Conservation (phyloP, 192 early-diverging fungal species). For the Coemansia sp. region DNA sequence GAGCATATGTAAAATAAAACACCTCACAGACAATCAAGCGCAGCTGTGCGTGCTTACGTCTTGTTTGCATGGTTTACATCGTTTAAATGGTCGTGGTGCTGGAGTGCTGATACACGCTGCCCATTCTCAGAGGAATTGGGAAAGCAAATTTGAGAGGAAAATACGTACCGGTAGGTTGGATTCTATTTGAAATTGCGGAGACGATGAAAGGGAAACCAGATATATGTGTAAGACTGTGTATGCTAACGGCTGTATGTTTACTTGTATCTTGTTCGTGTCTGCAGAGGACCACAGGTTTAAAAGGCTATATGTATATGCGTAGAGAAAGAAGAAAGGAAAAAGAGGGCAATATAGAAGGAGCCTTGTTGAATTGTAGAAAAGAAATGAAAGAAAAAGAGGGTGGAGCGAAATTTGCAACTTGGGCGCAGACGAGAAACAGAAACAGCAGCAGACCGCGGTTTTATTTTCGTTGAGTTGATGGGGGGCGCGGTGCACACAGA, state of each 20-base stretch:
- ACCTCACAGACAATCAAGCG: too few species aligned
- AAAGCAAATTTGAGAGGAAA: not conserved
- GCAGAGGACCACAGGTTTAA: not conserved
- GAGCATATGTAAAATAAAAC: too few species aligned
- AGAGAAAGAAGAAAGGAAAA: not conserved
- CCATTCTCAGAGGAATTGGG: not conserved
- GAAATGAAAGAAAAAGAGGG: too few species aligned
- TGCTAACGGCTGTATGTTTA: conserved; percentile 1
- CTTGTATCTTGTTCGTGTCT: not conserved
- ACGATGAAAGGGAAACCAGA: not conserved
- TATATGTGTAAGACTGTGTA: not conserved
- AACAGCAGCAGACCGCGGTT: too few species aligned
- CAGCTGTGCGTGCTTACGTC: too few species aligned
- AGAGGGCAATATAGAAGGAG: not conserved
- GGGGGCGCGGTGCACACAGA: too few species aligned
- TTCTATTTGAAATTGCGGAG: conserved; percentile 9
- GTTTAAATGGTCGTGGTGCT: not conserved
- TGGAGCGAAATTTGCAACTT: too few species aligned
- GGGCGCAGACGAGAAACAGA: too few species aligned
- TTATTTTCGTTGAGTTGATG: too few species aligned
- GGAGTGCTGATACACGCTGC: not conserved
- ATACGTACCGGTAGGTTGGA: conserved; percentile 16
- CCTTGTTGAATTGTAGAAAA: not conserved
- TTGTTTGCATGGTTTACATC: too few species aligned
- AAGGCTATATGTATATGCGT: conserved; percentile 3